Evolutionary conservation across 805 yeast species (phyloP), one percentile per base, ranked within the genome.

Genomic region (Monosporozyma servazzii): DNA sequence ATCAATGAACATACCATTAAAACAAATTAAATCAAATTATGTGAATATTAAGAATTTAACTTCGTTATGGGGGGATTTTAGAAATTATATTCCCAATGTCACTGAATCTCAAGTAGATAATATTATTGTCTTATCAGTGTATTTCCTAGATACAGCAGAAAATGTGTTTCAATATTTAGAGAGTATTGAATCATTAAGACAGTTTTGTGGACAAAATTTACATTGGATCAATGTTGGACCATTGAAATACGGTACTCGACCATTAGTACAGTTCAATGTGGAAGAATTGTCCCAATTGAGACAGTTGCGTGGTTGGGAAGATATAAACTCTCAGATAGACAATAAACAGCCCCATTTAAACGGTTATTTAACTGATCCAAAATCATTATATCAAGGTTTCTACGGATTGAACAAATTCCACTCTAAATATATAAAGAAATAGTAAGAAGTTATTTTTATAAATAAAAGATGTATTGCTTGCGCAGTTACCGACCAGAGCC

Each of bases 181-280:
- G 50, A 68, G 84, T 0, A 81, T 91, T 37, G 76, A 77, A 51
- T 59, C 65, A 10, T 59, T 83, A 36, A 67, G 73, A 10, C 60
- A 61, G 8, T 72, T 70, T 8, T 48, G 59, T 37, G n/a, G 20
- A 3, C 71, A 70, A 15, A 75, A 75, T 3, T 83, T 87, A 0
- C 72, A 76, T 42, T 91, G 98, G 98, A 79, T 91, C 55, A 91
- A 93, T 63, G 74, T 82, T 13, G 99, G 99, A 0, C 99, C 99
- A 0, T 72, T 93, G 54, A 86, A 90, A 65, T 91, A 93, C 72
- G 97, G 97, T 0, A 80, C 88, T 2, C 86, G 89, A 50, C 82
- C 96, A 47, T 73, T 77, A 63, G 80, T 83, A 30, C 96, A 90
- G 64, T 70, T 88, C 30, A 82, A 81, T 40, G 71, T 78, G 13